Evolutionary conservation across 768 basidiomycete genomes (phyloP).

Genomic region (Kockovaella imperatae): DNA sequence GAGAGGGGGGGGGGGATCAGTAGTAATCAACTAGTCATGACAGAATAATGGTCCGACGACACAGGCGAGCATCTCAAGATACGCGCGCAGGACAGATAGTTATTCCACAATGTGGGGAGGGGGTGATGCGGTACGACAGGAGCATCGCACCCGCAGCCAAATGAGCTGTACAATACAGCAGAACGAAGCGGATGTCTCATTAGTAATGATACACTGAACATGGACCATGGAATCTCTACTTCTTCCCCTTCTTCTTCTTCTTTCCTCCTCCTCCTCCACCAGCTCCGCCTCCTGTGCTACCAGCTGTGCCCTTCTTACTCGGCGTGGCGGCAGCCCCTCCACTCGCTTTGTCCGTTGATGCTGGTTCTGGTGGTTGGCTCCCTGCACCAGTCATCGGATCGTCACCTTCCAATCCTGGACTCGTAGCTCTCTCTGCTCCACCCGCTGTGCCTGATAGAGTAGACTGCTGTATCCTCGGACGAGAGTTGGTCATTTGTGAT

Average conservation of each 20-base stretch:
- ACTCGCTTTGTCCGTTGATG: conserved; percentile 1
- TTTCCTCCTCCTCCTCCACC: conserved; percentile 30
- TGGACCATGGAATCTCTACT: conserved; percentile 8
- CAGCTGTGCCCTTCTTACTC: neutral
- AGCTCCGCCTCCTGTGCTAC: neutral
- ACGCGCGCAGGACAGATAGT: too few relatives aligned
- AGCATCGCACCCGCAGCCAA: too few relatives aligned
- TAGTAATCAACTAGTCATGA: too few relatives aligned
- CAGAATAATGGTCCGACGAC: too few relatives aligned
- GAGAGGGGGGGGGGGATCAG: too few relatives aligned
- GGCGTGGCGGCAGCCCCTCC: conserved; percentile 1
- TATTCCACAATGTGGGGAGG: too few relatives aligned
- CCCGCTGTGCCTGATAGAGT: conserved; percentile 3
- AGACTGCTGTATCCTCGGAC: conserved; percentile 7
- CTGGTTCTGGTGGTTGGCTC: conserved; percentile 2
- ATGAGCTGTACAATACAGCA: neutral
- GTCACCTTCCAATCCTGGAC: conserved; percentile 11
- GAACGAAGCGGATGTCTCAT: neutral
- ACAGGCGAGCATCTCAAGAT: too few relatives aligned
- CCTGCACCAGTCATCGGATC: conserved; percentile 4
- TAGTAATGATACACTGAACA: neutral
- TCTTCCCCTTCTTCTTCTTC: conserved; percentile 46
- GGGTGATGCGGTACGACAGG: too few relatives aligned
- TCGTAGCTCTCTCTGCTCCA: conserved; percentile 1
- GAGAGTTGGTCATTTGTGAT: conserved; percentile 31